These are phyloP conservation scores for Piper betle DNA, from an alignment of 164 flowering plant species.

Conservation along the genomic window DNA sequence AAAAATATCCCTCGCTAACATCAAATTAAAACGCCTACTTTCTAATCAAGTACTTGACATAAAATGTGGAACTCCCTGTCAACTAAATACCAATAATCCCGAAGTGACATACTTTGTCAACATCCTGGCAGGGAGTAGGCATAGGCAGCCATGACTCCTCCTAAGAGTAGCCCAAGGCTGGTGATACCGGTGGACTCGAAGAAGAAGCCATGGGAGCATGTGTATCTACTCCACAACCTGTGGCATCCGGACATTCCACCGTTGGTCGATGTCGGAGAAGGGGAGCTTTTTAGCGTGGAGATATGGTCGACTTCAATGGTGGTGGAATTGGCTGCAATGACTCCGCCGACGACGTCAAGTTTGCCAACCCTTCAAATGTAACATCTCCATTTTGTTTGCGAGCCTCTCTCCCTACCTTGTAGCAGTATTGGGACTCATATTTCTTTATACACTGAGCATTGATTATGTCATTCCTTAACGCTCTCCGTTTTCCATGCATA, in stretches of 20 bases:
- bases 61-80: no score
- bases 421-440: neutral
- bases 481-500: no score
- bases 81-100: no score
- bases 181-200: conserved; percentile 46
- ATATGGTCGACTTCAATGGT: conserved; percentile 57
- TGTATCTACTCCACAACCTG: conserved; percentile 46
- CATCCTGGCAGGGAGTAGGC: neutral
- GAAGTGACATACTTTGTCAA: no score
- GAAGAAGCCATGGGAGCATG: conserved; percentile 53
- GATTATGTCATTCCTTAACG: no score
- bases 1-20: no score
- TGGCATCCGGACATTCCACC: conserved; percentile 69
- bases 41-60: no score
- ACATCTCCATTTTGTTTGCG: conserved; percentile 7
- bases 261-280: conserved; percentile 36
- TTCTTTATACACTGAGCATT: no score
- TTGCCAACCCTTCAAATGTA: conserved; percentile 35
- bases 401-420: neutral
- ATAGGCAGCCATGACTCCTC: conserved; percentile 19
- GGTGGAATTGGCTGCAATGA: conserved; percentile 28
- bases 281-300: conserved; percentile 54
- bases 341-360: conserved; percentile 42
- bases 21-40: no score
- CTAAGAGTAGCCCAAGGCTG: conserved; percentile 22